Base-by-base conservation (phyloP, 2,329 filamentous ascomycete species). In the Scytalidium sp. region DNA sequence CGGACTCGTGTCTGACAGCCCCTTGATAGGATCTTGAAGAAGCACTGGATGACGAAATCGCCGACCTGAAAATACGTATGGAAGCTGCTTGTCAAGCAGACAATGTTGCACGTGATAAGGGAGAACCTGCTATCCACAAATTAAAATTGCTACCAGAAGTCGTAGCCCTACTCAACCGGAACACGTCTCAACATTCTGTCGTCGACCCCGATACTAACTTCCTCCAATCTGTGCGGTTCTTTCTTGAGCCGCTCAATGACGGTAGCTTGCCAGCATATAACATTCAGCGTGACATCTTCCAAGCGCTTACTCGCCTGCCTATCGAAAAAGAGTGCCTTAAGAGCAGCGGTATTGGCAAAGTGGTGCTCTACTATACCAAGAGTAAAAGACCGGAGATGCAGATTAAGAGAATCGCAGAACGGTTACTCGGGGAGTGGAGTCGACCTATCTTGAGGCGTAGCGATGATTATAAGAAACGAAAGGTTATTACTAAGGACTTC, bases 181-280 rank as follows among this genome's bases (percentile, higher is more conserved):
- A 93, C 69, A 90, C 88, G 47, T 83, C 93, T 22, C 89, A 88
- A 64, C 79, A 90, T 59, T 87, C 88, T 23, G 85, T 97, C 45
- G 84, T 97, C 39, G 93, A 97, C 59, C 93, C 93, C 0, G 94
- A 99, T 64, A 95, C 88, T 64, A 97, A 97, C 72, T 87, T 99
- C 55, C 75, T 99, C 36, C 90, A 96, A 70, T 89, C 92, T 13
- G 90, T 99, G 63, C 91, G 93, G 65, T 97, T 96, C 79, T 97
- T 97, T 78, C 81, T 99, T 19, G 94, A 99, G 67, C 94, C 94
- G 1, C 80, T 97, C 42, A 91, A 93, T 61, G 93, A 97, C 65
- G 94, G 93, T 50, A 93, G 90, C 53, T 79, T 99, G 45, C 94
- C 94, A 0, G 93, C 94, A 23, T 99, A 97, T 73, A 94, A 94